A percentile compares a stretch with the other conserved stretches of the same genome.
Conservation (phyloP, 805 yeast species). For the Maudiozyma pseudohumilis region DNA sequence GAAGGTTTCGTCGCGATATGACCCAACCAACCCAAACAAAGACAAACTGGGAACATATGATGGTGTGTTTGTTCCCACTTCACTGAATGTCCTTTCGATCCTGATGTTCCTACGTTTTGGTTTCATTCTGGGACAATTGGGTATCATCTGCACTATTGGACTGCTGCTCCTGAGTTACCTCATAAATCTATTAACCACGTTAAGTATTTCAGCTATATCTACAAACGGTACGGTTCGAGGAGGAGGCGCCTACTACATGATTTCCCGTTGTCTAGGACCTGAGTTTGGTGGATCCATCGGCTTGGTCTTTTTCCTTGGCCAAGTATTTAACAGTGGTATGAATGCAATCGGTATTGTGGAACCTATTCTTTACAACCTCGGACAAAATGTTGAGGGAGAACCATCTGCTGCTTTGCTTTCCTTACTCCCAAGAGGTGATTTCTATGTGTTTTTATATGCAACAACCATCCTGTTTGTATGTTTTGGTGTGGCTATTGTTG, state of each 20-base stretch:
- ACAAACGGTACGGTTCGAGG: conserved; percentile 97
- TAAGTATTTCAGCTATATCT: conserved; percentile 89
- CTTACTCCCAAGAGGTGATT: conserved; percentile 58
- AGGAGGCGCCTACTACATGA: conserved; percentile 98
- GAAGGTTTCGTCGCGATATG: conserved; percentile 24
- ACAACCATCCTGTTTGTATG: conserved; percentile 60
- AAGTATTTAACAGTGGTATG: conserved; percentile 80
- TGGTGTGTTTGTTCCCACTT: conserved; percentile 91
- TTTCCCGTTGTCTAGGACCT: conserved; percentile 88
- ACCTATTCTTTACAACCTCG: conserved; percentile 77
- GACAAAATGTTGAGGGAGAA: conserved; percentile 29
- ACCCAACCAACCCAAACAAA: conserved; percentile 26
- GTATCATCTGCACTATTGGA: conserved; percentile 65
- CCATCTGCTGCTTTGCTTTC: conserved; percentile 30
- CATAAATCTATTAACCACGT: conserved; percentile 74
- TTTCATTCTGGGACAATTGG: conserved; percentile 90
- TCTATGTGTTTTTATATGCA: conserved; percentile 64
- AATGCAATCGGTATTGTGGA: conserved; percentile 94
- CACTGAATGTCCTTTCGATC: conserved; percentile 85
- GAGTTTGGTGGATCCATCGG: conserved; percentile 99
- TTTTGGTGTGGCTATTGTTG: conserved; percentile 67
- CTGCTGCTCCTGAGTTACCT: conserved; percentile 63
- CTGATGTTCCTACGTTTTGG: conserved; percentile 94
- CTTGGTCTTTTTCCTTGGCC: conserved; percentile 87
- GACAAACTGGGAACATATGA: conserved; percentile 67